Percentiles rank a stretch among this genome's conserved stretches.
These are phyloP conservation scores for Astragalus glycyphyllos DNA, from an alignment of 306 rosid species.

Conservation along the genomic window DNA sequence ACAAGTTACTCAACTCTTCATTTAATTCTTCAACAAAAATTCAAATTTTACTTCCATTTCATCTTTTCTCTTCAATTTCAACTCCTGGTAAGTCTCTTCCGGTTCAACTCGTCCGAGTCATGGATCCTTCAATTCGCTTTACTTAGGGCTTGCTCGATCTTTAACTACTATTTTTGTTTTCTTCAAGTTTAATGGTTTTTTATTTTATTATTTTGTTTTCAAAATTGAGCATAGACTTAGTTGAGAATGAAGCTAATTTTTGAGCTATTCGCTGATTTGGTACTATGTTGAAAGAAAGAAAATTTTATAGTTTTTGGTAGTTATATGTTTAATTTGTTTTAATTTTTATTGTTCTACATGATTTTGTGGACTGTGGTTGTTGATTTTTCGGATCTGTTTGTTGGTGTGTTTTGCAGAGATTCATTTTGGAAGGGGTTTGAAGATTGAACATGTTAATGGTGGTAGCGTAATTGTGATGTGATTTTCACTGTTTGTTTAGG, in stretches of 20 bases:
- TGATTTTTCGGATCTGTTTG: conserved; percentile 67
- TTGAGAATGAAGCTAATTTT: conserved; percentile 23
- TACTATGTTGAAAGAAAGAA: not conserved
- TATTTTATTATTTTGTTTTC: conserved; percentile 32
- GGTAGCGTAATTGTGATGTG: conserved; percentile 48
- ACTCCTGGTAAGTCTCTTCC: conserved; percentile 47
- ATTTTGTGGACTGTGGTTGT: conserved; percentile 44
- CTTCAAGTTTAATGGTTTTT: not conserved
- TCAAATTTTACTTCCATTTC: conserved; percentile 23
- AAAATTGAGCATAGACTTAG: conserved; percentile 43
- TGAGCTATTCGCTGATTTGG: conserved; percentile 38
- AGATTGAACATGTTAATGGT: conserved; percentile 50
- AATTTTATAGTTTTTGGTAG: not conserved
- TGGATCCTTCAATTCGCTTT: conserved; percentile 64
- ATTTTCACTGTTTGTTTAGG: conserved; percentile 54
- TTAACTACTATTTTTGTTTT: conserved; percentile 25
- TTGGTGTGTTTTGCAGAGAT: conserved; percentile 52
- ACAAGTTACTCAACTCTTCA: not conserved
- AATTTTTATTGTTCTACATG: not conserved
- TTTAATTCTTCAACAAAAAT: conserved; percentile 28
- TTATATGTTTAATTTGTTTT: conserved; percentile 32
- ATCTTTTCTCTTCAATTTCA: conserved; percentile 41
- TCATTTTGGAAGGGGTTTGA: conserved; percentile 52
- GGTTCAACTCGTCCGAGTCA: conserved; percentile 41
- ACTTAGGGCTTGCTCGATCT: conserved; percentile 64